Conservation (phyloP, 441 rosid species). For the Erysimum pusillum region DNA sequence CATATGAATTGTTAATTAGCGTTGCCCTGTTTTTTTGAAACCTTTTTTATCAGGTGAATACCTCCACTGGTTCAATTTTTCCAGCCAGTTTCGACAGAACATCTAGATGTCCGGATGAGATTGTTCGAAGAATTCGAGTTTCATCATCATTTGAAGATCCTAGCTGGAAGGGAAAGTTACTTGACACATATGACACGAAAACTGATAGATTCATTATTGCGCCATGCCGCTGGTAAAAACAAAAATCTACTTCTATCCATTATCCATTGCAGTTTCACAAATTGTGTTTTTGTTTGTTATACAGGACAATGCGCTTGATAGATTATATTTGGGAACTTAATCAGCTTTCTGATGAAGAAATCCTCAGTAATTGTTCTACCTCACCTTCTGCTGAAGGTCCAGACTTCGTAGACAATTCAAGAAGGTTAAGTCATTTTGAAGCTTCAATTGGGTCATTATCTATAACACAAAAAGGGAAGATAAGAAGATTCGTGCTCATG, state of each 20-base stretch:
- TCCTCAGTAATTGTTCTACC: slow-evolving; percentile 69
- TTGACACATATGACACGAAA: slow-evolving; percentile 81
- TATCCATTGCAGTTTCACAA: neutral
- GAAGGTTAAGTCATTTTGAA: slow-evolving; percentile 55
- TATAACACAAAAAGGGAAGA: neutral
- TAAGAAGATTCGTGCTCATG: neutral
- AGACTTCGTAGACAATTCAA: slow-evolving; percentile 71
- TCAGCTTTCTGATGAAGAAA: slow-evolving; percentile 63
- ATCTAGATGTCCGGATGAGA: slow-evolving; percentile 87
- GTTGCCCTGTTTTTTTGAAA: slow-evolving; percentile 16
- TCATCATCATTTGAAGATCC: slow-evolving; percentile 64
- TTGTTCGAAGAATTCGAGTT: slow-evolving; percentile 76
- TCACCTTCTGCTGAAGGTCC: slow-evolving; percentile 86
- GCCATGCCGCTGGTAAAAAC: slow-evolving; percentile 76
- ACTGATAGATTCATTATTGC: slow-evolving; percentile 74
- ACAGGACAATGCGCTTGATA: slow-evolving; percentile 59
- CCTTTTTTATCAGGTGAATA: slow-evolving; percentile 63
- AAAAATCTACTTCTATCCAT: neutral
- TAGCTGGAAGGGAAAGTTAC: slow-evolving; percentile 70
- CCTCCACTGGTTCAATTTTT: slow-evolving; percentile 61
- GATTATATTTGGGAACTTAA: slow-evolving; percentile 48
- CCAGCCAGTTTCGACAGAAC: slow-evolving; percentile 77
- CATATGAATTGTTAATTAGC: neutral
- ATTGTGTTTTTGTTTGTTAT: slow-evolving; percentile 23
- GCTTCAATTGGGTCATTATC: slow-evolving; percentile 8